Conservation (phyloP, 2,329 filamentous ascomycete species). For the Penicillium sp. region DNA sequence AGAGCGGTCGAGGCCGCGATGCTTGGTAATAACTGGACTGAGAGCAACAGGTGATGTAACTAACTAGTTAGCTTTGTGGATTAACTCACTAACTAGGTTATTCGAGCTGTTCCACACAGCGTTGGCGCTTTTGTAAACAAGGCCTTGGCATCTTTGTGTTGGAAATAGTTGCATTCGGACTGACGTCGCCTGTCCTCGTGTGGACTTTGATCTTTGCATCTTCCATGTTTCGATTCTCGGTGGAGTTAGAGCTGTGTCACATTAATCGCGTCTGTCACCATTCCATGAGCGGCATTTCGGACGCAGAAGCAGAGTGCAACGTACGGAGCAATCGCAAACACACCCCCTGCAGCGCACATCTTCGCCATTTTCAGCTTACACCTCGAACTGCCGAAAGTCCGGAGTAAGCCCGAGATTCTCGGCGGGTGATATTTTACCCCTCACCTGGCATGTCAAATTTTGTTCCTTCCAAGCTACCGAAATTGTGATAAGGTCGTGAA, state of each 20-base stretch:
- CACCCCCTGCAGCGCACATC: constrained; percentile 1
- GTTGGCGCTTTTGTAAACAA: constrained; percentile 3
- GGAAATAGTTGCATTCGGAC: neutral
- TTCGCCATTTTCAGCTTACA: constrained; percentile 2
- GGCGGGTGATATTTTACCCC: constrained; percentile 4
- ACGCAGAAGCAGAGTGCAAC: neutral
- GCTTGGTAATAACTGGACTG: constrained; percentile 15
- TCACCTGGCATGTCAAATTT: neutral
- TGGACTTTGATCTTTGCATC: neutral
- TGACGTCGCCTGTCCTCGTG: neutral
- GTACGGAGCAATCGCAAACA: neutral
- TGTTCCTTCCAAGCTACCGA: no score
- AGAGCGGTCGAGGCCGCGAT: constrained; percentile 12
- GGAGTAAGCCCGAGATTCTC: constrained; percentile 1
- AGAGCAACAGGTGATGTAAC: constrained; percentile 1
- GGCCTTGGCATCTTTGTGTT: constrained; percentile 1
- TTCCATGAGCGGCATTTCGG: neutral
- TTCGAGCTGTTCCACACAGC: neutral
- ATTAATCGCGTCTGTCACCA: neutral
- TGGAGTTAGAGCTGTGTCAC: constrained; percentile 1
- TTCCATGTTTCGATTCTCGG: neutral
- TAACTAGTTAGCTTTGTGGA: no score
- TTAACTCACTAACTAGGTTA: no score
- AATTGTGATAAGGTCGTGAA: neutral
- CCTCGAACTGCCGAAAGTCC: neutral